Percentiles rank a stretch among this genome's conserved stretches.
Conservation (phyloP, 306 rosid species). For the cucumber (Cucumis sativus) region DNA sequence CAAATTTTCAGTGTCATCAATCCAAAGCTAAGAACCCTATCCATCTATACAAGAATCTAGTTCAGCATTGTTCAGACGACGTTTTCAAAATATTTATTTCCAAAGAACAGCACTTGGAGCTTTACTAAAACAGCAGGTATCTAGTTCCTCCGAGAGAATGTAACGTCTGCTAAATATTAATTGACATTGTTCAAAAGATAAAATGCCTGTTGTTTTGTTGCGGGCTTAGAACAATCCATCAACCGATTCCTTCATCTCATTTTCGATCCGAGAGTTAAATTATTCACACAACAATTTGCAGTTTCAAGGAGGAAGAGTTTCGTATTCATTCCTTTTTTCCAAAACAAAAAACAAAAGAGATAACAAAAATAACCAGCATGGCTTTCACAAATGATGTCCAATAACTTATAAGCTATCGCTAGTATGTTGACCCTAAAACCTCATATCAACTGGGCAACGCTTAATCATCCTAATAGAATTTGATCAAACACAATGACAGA, state of each 20-base stretch:
- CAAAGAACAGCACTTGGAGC: not conserved
- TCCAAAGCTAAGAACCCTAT: conserved; percentile 1
- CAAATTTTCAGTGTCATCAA: not conserved
- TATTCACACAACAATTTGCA: not conserved
- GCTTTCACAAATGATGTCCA: not conserved
- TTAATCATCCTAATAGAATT: not conserved
- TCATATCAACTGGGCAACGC: not conserved
- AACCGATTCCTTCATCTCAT: not conserved
- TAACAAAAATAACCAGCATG: not conserved
- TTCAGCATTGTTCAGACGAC: not conserved
- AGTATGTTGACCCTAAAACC: not conserved
- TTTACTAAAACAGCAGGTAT: not conserved
- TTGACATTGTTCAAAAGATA: not conserved
- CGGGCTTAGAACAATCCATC: not conserved
- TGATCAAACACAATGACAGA: not conserved
- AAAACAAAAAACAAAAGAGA: not conserved
- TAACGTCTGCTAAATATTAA: not conserved
- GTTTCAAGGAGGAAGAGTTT: not conserved
- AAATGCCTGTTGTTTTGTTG: not conserved
- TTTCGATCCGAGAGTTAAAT: not conserved
- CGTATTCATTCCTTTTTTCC: not conserved
- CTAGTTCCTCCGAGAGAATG: not conserved
- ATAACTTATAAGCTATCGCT: not conserved
- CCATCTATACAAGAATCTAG: not conserved
- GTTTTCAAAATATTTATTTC: not conserved